Percentiles rank a stretch among this genome's conserved stretches.
These are phyloP conservation scores for Suhomyces pyralidae DNA, from an alignment of 805 yeast genomes.

Conservation along the genomic window DNA sequence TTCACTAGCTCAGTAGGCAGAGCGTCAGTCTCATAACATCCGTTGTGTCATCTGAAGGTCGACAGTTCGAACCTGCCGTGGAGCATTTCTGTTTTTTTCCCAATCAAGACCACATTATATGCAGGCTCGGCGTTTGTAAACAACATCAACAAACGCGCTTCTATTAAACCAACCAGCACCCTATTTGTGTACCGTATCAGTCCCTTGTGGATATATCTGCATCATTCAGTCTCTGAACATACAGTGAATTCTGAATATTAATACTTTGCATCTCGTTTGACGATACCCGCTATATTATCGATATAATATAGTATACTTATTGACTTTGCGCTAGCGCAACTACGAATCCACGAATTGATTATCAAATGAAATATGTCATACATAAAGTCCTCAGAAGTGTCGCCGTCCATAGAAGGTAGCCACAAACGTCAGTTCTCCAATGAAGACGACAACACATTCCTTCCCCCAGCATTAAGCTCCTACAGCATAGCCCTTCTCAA, in stretches of 20 bases:
- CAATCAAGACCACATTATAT: neutral
- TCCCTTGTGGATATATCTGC: neutral
- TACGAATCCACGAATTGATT: neutral
- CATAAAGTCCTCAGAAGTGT: slow-evolving; percentile 5
- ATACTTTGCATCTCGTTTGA: neutral
- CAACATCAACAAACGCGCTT: slow-evolving; percentile 7
- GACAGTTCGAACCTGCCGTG: slow-evolving; percentile 42
- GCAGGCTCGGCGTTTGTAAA: slow-evolving; percentile 3
- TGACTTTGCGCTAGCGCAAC: neutral
- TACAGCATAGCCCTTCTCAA: slow-evolving; percentile 54
- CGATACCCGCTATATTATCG: neutral
- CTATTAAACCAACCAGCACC: neutral
- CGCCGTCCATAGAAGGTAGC: neutral
- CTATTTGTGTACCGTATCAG: neutral
- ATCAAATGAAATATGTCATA: slow-evolving; percentile 6
- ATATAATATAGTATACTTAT: neutral
- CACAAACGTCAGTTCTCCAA: slow-evolving; percentile 10
- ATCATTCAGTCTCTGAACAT: neutral
- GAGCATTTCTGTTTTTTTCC: slow-evolving; percentile 20
- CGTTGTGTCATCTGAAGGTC: slow-evolving; percentile 33
- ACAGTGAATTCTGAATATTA: neutral
- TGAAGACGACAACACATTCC: slow-evolving; percentile 50
- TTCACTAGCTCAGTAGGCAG: slow-evolving; percentile 22
- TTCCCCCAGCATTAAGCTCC: slow-evolving; percentile 59
- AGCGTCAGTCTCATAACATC: slow-evolving; percentile 19